A percentile compares a stretch with the other conserved stretches of the same genome.
phyloP scores from a whole-genome alignment of 345 rosid species.

The Lagerstroemia speciosa region DNA sequence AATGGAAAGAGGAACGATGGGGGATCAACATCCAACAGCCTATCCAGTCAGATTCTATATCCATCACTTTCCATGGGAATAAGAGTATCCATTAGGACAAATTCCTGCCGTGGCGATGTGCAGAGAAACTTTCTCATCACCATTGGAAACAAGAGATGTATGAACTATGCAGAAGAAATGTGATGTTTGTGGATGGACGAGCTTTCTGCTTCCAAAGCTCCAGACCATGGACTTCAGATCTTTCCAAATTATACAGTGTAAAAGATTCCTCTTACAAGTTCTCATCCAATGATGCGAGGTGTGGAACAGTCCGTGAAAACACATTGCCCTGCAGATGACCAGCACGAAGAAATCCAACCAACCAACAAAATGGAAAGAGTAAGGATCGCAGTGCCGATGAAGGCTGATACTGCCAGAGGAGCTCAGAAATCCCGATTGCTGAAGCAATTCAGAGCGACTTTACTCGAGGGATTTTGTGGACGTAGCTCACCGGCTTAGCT shows the following conservation, averaged over 20 bases:
- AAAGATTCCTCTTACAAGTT: conserved; percentile 41
- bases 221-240: not conserved
- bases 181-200: too few relatives aligned
- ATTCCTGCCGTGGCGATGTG: too few relatives aligned
- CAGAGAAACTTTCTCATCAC: too few relatives aligned
- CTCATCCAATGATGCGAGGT: conserved; percentile 45
- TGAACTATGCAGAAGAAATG: too few relatives aligned
- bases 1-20: not conserved
- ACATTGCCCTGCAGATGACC: conserved; percentile 53
- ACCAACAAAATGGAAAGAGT: not conserved
- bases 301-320: conserved; percentile 66
- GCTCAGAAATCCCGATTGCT: not conserved
- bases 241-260: not conserved
- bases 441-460: not conserved
- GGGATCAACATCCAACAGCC: not conserved
- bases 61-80: conserved; percentile 96
- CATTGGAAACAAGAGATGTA: not conserved
- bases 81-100: too few relatives aligned
- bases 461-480: not conserved
- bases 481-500: too few relatives aligned
- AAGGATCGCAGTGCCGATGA: not conserved
- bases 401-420: not conserved
- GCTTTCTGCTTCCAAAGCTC: not conserved
- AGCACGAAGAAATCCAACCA: not conserved
- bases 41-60: conserved; percentile 98